These are phyloP conservation scores for Nicotiana otophora DNA, from an alignment of 257 asterid genomes.

Conservation along the genomic window DNA sequence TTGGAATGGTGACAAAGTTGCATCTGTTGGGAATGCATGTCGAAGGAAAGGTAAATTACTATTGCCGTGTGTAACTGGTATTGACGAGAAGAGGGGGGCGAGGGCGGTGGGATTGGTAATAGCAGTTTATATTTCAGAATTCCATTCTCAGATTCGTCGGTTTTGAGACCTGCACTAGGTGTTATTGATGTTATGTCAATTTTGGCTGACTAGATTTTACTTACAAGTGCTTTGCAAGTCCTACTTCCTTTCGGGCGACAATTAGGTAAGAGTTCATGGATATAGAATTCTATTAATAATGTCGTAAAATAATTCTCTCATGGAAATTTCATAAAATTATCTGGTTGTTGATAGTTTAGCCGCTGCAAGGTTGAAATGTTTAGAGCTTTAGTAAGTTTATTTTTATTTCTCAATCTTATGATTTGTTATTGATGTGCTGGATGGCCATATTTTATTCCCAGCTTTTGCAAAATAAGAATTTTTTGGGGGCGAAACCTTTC, in stretches of 20 bases:
- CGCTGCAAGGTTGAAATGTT: not conserved
- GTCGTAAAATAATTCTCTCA: not conserved
- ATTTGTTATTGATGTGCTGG: not conserved
- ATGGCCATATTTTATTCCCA: not conserved
- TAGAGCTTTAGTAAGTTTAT: not conserved
- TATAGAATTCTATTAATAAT: not conserved
- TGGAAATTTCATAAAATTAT: not conserved
- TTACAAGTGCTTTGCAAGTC: not conserved
- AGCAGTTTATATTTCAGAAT: not conserved
- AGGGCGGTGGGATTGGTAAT: not conserved
- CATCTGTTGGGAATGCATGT: constrained; percentile 91
- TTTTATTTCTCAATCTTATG: not conserved
- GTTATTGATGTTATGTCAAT: not conserved
- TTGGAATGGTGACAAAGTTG: constrained; percentile 81
- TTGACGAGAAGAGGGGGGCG: not conserved
- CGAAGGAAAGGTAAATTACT: constrained; percentile 78
- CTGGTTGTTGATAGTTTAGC: not conserved
- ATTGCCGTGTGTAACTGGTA: not conserved
- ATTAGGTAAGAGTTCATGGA: not conserved
- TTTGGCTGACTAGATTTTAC: not conserved
- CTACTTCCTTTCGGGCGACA: not conserved
- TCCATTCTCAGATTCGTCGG: not conserved
- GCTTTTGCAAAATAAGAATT: not conserved
- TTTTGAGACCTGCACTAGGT: not conserved
- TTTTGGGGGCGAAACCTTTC: constrained; percentile 4